Base-by-base conservation (phyloP, 805 yeast genomes). In the Hanseniaspora nectarophila region DNA sequence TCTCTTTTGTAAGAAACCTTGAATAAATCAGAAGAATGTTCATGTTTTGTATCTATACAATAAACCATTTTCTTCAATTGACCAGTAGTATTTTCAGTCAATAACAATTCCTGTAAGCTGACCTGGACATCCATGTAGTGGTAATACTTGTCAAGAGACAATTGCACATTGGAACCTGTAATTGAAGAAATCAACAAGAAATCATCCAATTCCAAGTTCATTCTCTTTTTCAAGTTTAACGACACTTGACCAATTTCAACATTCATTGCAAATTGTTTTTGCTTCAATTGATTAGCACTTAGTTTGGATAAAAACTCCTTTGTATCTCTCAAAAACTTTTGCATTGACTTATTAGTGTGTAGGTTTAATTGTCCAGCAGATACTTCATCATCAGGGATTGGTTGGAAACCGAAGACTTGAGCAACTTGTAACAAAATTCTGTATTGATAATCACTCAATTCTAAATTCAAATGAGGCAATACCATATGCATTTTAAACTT, bases 381-480 rank as follows among this genome's bases (percentile, higher is more conserved):
- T 12, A 29, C 40, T 3, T 28, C 53, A 28, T 61, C 60, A 1
- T 96, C 97, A 10, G 87, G 72, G 20, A 82, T 77, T 12, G 53
- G 53, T 18, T 49, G 53, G 20, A 49, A 49, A 12, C 53, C 53
- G 42, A 49, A 49, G 9, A 71, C 75, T 46, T 82, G 83, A 32
- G 90, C 69, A 42, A 90, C 68, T 54, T 80, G 78, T 90, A 92
- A 81, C 60, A 92, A 70, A 1, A 87, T 78, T 64, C 87, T 85
- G 67, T 94, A 94, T 63, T 94, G 96, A 60, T 80, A 83, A 63
- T 92, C 97, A 58, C 85, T 85, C 60, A 92, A 63, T 29, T 84
- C 75, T 4, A 92, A 79, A 29, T 73, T 73, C 55, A 94, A 73
- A 31, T 69, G 69, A 0, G 96, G 95, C 13, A 92, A 74, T 54